phyloP scores from a whole-genome alignment of 805 yeast genomes.

The Lipomyces starkeyi region DNA sequence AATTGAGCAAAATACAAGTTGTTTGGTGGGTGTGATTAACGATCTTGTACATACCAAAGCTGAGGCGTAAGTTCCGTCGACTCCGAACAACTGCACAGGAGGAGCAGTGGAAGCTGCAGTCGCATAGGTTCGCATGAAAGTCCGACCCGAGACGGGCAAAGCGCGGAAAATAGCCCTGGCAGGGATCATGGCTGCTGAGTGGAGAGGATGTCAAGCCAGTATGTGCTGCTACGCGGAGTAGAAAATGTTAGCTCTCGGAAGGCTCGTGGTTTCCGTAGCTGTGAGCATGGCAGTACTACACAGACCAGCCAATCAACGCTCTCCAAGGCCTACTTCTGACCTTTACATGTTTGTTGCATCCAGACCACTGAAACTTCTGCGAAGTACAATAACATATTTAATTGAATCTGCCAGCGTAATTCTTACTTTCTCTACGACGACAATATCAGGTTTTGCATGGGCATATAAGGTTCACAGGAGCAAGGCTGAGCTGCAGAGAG shows the following conservation, averaged over 20 bases:
- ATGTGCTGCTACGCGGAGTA: background rate
- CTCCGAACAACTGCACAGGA: conserved; percentile 91
- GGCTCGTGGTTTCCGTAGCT: background rate
- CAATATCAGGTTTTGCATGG: no score
- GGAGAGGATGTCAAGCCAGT: background rate
- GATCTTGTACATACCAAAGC: conserved; percentile 59
- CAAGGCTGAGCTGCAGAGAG: no score
- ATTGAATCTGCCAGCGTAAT: no score
- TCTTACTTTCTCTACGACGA: no score
- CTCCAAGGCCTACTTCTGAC: background rate
- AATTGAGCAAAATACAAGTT: background rate
- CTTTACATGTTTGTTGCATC: no score
- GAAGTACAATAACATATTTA: no score
- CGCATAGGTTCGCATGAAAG: conserved; percentile 28
- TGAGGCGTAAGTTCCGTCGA: conserved; percentile 96
- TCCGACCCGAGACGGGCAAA: conserved; percentile 27
- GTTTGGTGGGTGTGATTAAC: background rate
- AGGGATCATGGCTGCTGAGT: conserved; percentile 18
- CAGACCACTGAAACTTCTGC: no score
- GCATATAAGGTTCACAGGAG: no score
- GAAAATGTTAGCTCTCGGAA: background rate
- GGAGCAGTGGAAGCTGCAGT: conserved; percentile 64
- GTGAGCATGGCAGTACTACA: background rate
- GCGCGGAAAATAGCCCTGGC: conserved; percentile 29
- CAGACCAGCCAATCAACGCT: conserved; percentile 7